These are phyloP conservation scores for Brassica carinata DNA, from an alignment of 345 rosid species.

Conservation along the genomic window DNA sequence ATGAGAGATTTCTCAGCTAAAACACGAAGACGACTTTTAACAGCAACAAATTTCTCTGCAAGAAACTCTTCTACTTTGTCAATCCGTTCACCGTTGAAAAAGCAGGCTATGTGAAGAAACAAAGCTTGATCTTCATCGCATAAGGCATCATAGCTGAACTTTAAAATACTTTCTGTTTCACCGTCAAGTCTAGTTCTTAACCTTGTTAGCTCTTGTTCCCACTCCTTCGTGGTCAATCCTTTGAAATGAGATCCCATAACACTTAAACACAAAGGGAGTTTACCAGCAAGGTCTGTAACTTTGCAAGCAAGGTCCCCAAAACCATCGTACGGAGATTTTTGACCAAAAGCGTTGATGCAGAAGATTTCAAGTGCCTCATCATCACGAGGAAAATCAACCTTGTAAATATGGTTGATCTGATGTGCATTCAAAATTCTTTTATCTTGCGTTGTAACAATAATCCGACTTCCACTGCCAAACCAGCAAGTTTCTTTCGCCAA, in stretches of 20 bases:
- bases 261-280: conserved; percentile 39
- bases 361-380: conserved; percentile 32
- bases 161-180: conserved; percentile 13
- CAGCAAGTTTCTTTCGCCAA: neutral
- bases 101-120: conserved; percentile 42
- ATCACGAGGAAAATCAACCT: neutral
- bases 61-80: neutral
- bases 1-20: conserved; percentile 40
- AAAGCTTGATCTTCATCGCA: conserved; percentile 17
- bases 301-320: conserved; percentile 1
- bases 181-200: conserved; percentile 14
- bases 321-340: neutral
- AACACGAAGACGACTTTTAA: neutral
- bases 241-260: conserved; percentile 35
- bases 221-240: neutral
- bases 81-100: neutral
- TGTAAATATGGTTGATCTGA: neutral
- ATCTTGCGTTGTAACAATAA: conserved; percentile 34
- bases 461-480: conserved; percentile 22
- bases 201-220: conserved; percentile 32
- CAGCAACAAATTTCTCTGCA: neutral
- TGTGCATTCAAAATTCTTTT: conserved; percentile 13
- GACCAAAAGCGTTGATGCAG: conserved; percentile 12
- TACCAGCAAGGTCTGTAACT: conserved; percentile 1
- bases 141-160: conserved; percentile 40